Conservation (phyloP, 208 protist genomes). For the Zelonia costaricensis region DNA sequence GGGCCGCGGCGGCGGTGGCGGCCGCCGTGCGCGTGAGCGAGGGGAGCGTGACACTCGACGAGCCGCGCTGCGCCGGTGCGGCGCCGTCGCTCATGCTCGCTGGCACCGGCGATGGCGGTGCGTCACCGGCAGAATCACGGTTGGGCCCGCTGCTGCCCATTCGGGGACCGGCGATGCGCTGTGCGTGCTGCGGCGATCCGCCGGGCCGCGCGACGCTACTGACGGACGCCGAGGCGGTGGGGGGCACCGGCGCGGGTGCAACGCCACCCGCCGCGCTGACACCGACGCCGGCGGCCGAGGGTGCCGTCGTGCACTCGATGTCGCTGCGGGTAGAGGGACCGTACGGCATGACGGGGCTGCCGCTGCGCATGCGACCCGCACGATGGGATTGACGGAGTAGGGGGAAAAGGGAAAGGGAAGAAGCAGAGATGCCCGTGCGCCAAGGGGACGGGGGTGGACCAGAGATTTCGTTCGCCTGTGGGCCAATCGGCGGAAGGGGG, state of each 20-base stretch:
- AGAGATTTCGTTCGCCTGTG: too few relatives aligned
- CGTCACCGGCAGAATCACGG: too few relatives aligned
- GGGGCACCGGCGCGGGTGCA: too few relatives aligned
- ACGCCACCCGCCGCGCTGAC: conserved; percentile 1
- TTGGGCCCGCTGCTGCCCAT: too few relatives aligned
- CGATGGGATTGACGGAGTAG: not conserved
- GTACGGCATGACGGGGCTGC: conserved; percentile 14
- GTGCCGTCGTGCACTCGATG: conserved; percentile 25
- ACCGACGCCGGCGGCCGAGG: conserved; percentile 11
- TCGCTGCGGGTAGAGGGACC: conserved; percentile 14
- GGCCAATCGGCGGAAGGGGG: too few relatives aligned
- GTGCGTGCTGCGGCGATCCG: too few relatives aligned
- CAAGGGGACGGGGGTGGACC: too few relatives aligned
- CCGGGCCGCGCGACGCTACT: too few relatives aligned
- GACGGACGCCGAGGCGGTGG: too few relatives aligned
- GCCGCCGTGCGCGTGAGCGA: conserved; percentile 7
- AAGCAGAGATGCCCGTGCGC: not conserved
- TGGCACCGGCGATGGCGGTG: conserved; percentile 1
- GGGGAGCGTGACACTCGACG: conserved; percentile 3
- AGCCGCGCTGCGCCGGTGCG: conserved; percentile 10
- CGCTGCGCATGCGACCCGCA: not conserved
- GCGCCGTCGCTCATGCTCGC: not conserved
- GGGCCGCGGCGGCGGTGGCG: not conserved
- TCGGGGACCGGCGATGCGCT: too few relatives aligned
- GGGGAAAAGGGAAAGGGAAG: not conserved